Evolutionary conservation across 345 rosid genomes (phyloP).

Genomic region (Cardamine chenopodiifolia): DNA sequence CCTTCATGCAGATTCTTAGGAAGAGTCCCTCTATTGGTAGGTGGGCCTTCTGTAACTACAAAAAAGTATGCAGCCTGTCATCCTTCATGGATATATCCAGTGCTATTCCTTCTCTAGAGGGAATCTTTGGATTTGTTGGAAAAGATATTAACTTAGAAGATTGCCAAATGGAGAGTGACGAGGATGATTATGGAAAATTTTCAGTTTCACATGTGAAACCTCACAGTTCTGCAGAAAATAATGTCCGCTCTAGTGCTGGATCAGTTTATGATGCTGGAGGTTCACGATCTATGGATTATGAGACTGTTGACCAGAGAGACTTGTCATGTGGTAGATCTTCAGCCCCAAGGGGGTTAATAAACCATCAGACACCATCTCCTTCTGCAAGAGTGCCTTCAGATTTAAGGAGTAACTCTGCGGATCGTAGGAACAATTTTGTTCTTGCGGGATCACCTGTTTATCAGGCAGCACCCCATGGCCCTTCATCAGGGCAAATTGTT

Average conservation of each 20-base stretch:
- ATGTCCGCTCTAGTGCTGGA: slow-evolving; percentile 56
- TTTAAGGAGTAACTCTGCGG: slow-evolving; percentile 67
- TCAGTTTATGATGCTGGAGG: slow-evolving; percentile 62
- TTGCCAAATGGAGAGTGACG: slow-evolving; percentile 59
- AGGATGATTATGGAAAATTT: slow-evolving; percentile 52
- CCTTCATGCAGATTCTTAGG: slow-evolving; percentile 62
- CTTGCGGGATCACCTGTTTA: slow-evolving; percentile 64
- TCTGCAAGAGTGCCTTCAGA: slow-evolving; percentile 55
- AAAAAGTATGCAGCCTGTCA: slow-evolving; percentile 54
- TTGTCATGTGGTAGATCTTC: slow-evolving; percentile 65
- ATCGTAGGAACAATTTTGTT: slow-evolving; percentile 56
- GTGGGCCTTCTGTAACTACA: slow-evolving; percentile 69
- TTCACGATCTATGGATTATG: slow-evolving; percentile 66
- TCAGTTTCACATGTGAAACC: slow-evolving; percentile 50
- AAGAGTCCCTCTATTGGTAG: slow-evolving; percentile 61
- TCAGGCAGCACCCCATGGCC: slow-evolving; percentile 50
- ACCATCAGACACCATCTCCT: slow-evolving; percentile 70
- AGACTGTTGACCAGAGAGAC: slow-evolving; percentile 69
- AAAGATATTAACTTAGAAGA: slow-evolving; percentile 54
- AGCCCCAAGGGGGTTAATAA: slow-evolving; percentile 56
- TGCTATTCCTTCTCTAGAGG: slow-evolving; percentile 56
- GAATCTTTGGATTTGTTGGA: slow-evolving; percentile 52
- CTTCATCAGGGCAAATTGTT: slow-evolving; percentile 50
- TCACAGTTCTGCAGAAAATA: slow-evolving; percentile 47
- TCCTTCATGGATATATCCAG: slow-evolving; percentile 55